phyloP scores from a whole-genome alignment of 768 basidiomycete genomes.

The Dacryopinax primogenitus region DNA sequence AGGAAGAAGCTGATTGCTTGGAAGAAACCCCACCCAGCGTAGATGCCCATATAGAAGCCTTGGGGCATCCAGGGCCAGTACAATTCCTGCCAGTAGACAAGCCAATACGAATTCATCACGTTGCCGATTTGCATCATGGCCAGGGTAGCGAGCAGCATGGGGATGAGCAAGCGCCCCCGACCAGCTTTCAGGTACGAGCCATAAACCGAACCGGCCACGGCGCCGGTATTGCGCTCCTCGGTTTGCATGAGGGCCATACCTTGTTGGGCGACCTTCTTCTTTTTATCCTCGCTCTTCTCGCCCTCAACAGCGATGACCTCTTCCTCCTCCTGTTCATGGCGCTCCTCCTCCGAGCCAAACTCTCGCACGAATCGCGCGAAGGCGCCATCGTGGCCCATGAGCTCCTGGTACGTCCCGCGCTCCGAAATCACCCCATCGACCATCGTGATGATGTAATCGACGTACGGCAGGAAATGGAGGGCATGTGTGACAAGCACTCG shows the following conservation, averaged over 20 bases:
- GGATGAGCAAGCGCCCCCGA: constrained; percentile 49
- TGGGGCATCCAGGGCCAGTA: constrained; percentile 20
- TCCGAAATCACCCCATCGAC: constrained; percentile 67
- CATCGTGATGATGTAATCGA: constrained; percentile 74
- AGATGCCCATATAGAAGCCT: constrained; percentile 57
- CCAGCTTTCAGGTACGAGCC: constrained; percentile 53
- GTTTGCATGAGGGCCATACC: constrained; percentile 60
- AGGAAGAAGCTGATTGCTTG: constrained; percentile 58
- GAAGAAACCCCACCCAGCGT: constrained; percentile 55
- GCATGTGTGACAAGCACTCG: constrained; percentile 85
- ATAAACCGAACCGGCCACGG: constrained; percentile 40
- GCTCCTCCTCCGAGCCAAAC: constrained; percentile 58
- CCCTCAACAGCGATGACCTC: constrained; percentile 29
- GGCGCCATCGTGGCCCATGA: constrained; percentile 49
- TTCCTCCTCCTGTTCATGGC: constrained; percentile 34
- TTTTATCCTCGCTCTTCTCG: constrained; percentile 21
- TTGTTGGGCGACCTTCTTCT: constrained; percentile 30
- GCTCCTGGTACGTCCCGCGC: constrained; percentile 60
- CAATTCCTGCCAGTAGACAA: constrained; percentile 76
- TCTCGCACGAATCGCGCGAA: constrained; percentile 65
- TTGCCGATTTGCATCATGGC: constrained; percentile 54
- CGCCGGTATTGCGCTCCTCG: constrained; percentile 72
- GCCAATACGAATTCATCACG: constrained; percentile 66
- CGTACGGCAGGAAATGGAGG: constrained; percentile 74
- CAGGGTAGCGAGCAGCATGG: constrained; percentile 48